Conservation (phyloP, 352 stramenopile species). For the Phytopythium litorale region DNA sequence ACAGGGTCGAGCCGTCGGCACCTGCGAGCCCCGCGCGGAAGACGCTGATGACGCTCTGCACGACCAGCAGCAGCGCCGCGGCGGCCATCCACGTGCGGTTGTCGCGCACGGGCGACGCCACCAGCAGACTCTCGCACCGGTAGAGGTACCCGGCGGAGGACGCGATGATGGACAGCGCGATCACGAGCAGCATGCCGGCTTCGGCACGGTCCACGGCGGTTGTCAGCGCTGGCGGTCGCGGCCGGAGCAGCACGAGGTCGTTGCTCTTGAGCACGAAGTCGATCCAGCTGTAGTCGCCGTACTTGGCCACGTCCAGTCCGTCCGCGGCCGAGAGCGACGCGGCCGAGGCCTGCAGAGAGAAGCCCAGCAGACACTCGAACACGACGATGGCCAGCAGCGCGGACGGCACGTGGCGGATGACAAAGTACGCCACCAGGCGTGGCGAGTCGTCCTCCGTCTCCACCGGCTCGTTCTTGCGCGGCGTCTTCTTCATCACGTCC, state of each 20-base stretch:
- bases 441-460: constrained; percentile 57
- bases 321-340: not conserved
- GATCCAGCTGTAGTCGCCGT: constrained; percentile 42
- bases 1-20: constrained; percentile 44
- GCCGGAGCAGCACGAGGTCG: constrained; percentile 36
- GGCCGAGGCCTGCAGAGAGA: constrained; percentile 49
- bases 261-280: constrained; percentile 56
- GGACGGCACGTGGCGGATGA: constrained; percentile 66
- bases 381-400: constrained; percentile 49
- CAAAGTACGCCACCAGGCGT: constrained; percentile 60
- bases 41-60: constrained; percentile 46
- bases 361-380: constrained; percentile 67
- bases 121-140: constrained; percentile 69
- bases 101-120: constrained; percentile 48
- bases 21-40: constrained; percentile 42
- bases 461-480: constrained; percentile 78
- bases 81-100: constrained; percentile 65
- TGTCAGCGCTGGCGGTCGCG: constrained; percentile 38
- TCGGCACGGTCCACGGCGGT: constrained; percentile 72
- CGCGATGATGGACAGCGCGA: constrained; percentile 62
- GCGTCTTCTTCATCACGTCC: constrained; percentile 80
- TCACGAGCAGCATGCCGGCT: constrained; percentile 64
- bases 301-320: constrained; percentile 13
- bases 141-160: constrained; percentile 76
- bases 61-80: constrained; percentile 29